Evolutionary conservation across 208 protist species (phyloP).

Genomic region (Acanthamoeba sp.): DNA sequence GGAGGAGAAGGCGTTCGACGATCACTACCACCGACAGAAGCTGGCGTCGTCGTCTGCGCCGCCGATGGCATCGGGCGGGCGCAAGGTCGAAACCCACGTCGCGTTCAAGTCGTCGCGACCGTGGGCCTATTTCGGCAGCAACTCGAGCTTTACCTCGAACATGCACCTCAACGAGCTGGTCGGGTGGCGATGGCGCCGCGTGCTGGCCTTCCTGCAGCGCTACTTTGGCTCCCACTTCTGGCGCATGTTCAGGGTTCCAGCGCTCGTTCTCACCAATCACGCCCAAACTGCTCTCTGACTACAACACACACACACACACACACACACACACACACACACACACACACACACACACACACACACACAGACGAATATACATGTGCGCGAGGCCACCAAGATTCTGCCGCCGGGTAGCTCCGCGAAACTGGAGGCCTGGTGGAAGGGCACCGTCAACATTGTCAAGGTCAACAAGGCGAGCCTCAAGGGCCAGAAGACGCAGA

Average conservation of each 20-base stretch:
- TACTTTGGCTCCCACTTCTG: neutral
- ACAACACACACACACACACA: too few relatives aligned
- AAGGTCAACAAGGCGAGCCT: neutral
- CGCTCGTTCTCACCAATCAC: too few relatives aligned
- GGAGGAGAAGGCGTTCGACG: neutral
- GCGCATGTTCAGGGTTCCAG: neutral
- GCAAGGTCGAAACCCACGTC: neutral
- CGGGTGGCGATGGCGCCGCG: neutral
- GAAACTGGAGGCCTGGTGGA: neutral
- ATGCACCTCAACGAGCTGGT: neutral
- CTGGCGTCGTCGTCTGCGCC: too few relatives aligned
- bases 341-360: too few relatives aligned
- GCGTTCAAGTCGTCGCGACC: neutral
- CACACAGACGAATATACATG: neutral
- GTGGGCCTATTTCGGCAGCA: neutral
- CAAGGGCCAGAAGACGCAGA: neutral
- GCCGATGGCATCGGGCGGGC: neutral
- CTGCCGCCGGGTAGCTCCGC: neutral
- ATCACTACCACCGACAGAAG: too few relatives aligned
- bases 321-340: too few relatives aligned
- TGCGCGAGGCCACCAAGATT: neutral
- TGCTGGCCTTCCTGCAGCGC: neutral
- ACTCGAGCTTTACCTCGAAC: too few relatives aligned
- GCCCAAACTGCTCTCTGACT: neutral
- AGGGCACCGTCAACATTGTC: neutral